Percentiles rank a stretch among this genome's conserved stretches.
Conservation (phyloP, 306 rosid genomes). For the Hippophae rhamnoides region DNA sequence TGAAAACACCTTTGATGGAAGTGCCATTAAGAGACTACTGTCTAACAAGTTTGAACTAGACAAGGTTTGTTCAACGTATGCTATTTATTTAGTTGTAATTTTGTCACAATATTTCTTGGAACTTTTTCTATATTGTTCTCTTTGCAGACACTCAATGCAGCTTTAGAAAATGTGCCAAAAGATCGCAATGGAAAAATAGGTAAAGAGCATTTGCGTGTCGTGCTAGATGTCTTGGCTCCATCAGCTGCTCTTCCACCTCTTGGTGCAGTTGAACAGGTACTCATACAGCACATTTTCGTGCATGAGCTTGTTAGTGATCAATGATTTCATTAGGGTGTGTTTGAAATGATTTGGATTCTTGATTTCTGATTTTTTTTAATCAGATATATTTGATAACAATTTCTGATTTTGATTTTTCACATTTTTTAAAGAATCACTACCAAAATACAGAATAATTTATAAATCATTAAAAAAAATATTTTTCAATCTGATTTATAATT, state of each 20-base stretch:
- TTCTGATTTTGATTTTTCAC: no score
- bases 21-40: conserved; percentile 54
- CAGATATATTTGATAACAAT: no score
- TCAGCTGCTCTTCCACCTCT: conserved; percentile 81
- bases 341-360: not conserved
- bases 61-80: conserved; percentile 42
- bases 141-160: conserved; percentile 53
- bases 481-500: no score
- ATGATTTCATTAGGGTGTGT: not conserved
- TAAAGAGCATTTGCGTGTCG: conserved; percentile 50
- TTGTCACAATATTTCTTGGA: conserved; percentile 1
- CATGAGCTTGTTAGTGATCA: not conserved
- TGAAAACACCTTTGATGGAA: conserved; percentile 85
- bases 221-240: conserved; percentile 59
- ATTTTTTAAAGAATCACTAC: no score
- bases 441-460: no score
- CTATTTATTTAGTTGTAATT: not conserved
- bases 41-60: conserved; percentile 88
- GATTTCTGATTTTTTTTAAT: no score
- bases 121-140: not conserved
- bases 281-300: not conserved
- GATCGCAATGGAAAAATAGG: conserved; percentile 65
- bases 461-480: no score
- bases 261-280: conserved; percentile 77
- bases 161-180: conserved; percentile 53